These are phyloP conservation scores for Fraxinus dipetala DNA, from an alignment of 305 asterid genomes.

Conservation along the genomic window DNA sequence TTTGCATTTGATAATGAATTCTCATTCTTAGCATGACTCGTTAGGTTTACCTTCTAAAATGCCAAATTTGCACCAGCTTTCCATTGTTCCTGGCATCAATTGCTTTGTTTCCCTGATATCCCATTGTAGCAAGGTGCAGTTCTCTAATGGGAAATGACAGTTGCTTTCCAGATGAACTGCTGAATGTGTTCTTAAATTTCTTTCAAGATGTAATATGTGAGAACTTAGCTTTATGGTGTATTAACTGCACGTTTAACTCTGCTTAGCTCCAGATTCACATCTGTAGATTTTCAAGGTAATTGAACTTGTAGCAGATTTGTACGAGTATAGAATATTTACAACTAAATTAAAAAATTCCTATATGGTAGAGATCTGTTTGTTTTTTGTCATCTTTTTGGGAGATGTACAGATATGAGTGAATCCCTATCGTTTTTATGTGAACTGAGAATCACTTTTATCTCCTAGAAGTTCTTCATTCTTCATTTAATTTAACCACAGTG, in stretches of 20 bases:
- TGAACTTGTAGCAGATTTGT: neutral
- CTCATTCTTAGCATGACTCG: conserved; percentile 18
- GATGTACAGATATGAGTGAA: neutral
- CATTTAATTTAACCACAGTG: neutral
- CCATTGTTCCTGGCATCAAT: conserved; percentile 1
- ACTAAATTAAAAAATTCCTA: neutral
- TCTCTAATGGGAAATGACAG: neutral
- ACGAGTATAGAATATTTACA: neutral
- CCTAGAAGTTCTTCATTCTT: neutral
- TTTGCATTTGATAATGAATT: neutral
- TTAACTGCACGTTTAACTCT: conserved; percentile 2
- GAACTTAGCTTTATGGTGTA: conserved; percentile 7
- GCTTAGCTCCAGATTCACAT: conserved; percentile 4
- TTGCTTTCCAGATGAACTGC: conserved; percentile 10
- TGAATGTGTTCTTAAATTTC: conserved; percentile 15
- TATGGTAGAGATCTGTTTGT: neutral
- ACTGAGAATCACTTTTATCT: neutral
- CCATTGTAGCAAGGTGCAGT: conserved; percentile 9
- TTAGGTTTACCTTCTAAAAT: conserved; percentile 8
- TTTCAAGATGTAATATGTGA: conserved; percentile 16
- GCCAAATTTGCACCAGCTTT: conserved; percentile 17
- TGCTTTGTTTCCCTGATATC: conserved; percentile 10
- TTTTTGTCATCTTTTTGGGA: neutral
- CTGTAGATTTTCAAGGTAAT: neutral
- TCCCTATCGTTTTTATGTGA: neutral